These are phyloP conservation scores for Penicillium nucicola DNA, from an alignment of 495 filamentous ascomycete species.

Conservation along the genomic window DNA sequence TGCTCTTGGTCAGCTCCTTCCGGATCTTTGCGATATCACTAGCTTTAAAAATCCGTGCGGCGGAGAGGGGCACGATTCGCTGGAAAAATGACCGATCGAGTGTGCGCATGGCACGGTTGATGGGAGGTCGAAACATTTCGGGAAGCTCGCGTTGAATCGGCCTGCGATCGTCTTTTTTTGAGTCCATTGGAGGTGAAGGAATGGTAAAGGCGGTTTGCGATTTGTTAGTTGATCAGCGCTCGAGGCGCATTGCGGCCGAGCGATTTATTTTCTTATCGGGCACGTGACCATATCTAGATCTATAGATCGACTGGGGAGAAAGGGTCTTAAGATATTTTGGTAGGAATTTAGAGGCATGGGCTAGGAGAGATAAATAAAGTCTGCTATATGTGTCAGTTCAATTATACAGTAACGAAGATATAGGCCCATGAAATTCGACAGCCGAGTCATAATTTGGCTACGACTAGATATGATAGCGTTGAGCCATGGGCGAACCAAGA, in stretches of 20 bases:
- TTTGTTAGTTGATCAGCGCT: constrained; percentile 3
- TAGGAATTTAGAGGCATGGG: too few species aligned
- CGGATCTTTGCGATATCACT: constrained; percentile 68
- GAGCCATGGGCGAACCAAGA: too few species aligned
- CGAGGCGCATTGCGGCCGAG: constrained; percentile 8
- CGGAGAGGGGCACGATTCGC: constrained; percentile 68
- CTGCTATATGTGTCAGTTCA: too few species aligned
- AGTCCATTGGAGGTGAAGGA: constrained; percentile 28
- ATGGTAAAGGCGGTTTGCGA: not conserved
- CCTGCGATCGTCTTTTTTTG: constrained; percentile 12
- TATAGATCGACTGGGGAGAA: not conserved
- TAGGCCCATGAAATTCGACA: too few species aligned
- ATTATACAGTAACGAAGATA: too few species aligned
- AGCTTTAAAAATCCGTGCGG: constrained; percentile 71
- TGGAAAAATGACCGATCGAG: constrained; percentile 84
- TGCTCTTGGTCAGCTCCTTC: constrained; percentile 50
- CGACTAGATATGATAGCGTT: too few species aligned
- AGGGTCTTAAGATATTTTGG: too few species aligned
- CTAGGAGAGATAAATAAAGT: too few species aligned
- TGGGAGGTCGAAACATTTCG: constrained; percentile 74
- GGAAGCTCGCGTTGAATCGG: constrained; percentile 27
- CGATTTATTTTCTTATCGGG: constrained; percentile 19
- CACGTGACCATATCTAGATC: constrained; percentile 42
- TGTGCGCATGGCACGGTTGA: constrained; percentile 72
- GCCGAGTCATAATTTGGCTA: too few species aligned